phyloP scores from a whole-genome alignment of 164 flowering plant species.

The Amborella trichopoda region DNA sequence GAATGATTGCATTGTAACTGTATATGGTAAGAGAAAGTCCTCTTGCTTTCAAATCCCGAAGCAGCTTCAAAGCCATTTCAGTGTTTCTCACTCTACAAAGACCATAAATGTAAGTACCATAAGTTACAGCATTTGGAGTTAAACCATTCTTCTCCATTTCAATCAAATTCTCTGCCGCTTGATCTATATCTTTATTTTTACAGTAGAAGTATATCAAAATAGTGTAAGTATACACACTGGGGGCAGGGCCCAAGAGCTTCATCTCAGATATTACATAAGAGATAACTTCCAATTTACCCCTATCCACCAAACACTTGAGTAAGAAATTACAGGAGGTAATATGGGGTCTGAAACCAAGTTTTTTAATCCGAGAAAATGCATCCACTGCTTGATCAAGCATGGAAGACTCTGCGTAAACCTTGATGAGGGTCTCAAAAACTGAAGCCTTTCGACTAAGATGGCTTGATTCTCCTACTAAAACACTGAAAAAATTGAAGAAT shows the following conservation, averaged over 20 bases:
- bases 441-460: conserved; percentile 5
- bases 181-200: conserved; percentile 14
- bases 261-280: conserved; percentile 31
- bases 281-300: conserved; percentile 15
- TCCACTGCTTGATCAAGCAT: conserved; percentile 41
- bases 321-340: conserved; percentile 39
- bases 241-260: conserved; percentile 40
- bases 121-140: conserved; percentile 23
- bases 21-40: conserved; percentile 23
- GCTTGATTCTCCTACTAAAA: conserved; percentile 15
- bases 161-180: conserved; percentile 26
- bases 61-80: conserved; percentile 25
- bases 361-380: conserved; percentile 26
- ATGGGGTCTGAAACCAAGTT: conserved; percentile 16
- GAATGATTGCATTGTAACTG: conserved; percentile 48
- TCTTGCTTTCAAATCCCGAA: conserved; percentile 15
- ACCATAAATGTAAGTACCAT: conserved; percentile 7
- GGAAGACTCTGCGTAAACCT: conserved; percentile 31
- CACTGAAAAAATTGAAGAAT: conserved; percentile 15
- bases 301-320: conserved; percentile 38
- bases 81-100: conserved; percentile 20
- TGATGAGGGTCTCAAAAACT: conserved; percentile 31
- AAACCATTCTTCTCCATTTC: conserved; percentile 33
- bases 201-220: conserved; percentile 48
- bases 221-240: conserved; percentile 39